Evolutionary conservation across 805 yeast genomes (phyloP).

Genomic region (Candida insectorum): DNA sequence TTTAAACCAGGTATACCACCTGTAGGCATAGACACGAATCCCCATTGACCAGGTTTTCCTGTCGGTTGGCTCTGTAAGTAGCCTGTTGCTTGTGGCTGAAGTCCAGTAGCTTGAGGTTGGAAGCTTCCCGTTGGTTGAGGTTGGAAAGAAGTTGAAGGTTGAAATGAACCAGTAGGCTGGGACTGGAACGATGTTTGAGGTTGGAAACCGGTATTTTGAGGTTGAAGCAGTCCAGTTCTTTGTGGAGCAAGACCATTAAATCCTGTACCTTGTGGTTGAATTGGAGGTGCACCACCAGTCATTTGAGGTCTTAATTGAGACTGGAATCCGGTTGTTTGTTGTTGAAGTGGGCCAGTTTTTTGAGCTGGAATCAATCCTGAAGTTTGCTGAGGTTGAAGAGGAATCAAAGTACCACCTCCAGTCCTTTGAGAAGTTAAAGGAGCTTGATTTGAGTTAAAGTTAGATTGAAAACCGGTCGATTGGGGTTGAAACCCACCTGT

Average conservation of each 20-base stretch:
- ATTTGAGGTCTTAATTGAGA: conserved; percentile 20
- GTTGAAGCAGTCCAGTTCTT: conserved; percentile 10
- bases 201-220: conserved; percentile 26
- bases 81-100: conserved; percentile 29
- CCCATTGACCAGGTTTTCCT: conserved; percentile 80
- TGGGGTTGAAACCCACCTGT: conserved; percentile 39
- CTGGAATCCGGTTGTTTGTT: conserved; percentile 1
- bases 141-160: conserved; percentile 25
- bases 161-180: conserved; percentile 20
- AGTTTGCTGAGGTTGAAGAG: conserved; percentile 65
- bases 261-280: conserved; percentile 21
- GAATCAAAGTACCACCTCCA: conserved; percentile 31
- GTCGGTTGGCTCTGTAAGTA: conserved; percentile 51
- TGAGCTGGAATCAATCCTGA: conserved; percentile 57
- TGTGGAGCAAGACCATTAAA: conserved; percentile 14
- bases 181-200: conserved; percentile 22
- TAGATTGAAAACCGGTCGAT: conserved; percentile 21
- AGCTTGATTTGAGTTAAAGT: not conserved
- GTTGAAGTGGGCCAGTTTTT: conserved; percentile 39
- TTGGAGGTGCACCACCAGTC: conserved; percentile 13
- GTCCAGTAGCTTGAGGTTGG: conserved; percentile 28
- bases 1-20: conserved; percentile 71
- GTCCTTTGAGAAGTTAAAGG: conserved; percentile 13
- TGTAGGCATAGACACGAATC: conserved; percentile 65
- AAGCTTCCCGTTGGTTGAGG: conserved; percentile 19